Percentiles rank a stretch among this genome's conserved stretches.
Conservation (phyloP, 2,329 filamentous ascomycete species). For the Aspergillus oerlinghausenensis region DNA sequence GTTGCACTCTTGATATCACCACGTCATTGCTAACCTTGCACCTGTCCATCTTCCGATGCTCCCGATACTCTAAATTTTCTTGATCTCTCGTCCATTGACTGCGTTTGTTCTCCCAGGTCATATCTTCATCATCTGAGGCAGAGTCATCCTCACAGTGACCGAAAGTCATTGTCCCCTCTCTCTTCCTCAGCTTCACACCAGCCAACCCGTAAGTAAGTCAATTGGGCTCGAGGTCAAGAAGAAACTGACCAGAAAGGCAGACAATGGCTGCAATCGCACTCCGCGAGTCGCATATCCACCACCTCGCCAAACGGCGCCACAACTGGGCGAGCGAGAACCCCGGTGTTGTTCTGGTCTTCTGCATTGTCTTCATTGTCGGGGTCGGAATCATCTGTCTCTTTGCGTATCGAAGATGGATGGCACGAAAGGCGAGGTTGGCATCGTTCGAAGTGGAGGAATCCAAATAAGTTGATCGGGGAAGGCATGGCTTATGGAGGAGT, state of each 20-base stretch:
- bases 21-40: conserved; percentile 12
- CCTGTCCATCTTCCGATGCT: background rate
- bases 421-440: conserved; percentile 24
- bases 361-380: conserved; percentile 54
- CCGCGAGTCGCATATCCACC: conserved; percentile 13
- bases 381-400: conserved; percentile 49
- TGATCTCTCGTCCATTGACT: background rate
- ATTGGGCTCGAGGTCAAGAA: background rate
- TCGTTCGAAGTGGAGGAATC: conserved; percentile 9
- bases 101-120: background rate
- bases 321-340: conserved; percentile 57
- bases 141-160: background rate
- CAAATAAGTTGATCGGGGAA: background rate
- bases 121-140: background rate
- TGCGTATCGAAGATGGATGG: conserved; percentile 43
- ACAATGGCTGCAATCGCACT: conserved; percentile 29
- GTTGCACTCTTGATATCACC: conserved; percentile 9
- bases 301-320: conserved; percentile 32
- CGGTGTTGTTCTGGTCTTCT: conserved; percentile 60
- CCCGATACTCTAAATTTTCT: background rate
- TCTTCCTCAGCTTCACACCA: background rate
- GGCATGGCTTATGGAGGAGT: background rate
- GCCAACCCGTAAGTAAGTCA: background rate
- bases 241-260: background rate
- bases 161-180: background rate